phyloP scores from a whole-genome alignment of 1,284 basidiomycete species.

The Puccinia horiana region DNA sequence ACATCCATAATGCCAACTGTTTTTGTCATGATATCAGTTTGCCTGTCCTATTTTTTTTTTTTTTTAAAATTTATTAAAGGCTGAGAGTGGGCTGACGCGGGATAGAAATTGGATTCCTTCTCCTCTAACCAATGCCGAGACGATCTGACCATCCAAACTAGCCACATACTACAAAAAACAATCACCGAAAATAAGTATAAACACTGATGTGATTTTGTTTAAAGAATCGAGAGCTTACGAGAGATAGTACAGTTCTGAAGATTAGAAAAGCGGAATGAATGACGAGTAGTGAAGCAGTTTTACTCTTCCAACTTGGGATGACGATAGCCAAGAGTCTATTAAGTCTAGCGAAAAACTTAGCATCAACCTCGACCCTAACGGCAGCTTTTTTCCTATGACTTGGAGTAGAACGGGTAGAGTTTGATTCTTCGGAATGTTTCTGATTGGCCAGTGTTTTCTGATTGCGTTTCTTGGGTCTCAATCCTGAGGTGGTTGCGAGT shows the following conservation, averaged over 20 bases:
- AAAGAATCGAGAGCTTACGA: constrained; percentile 12
- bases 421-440: too few species aligned
- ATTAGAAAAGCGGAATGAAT: constrained; percentile 46
- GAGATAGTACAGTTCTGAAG: constrained; percentile 43
- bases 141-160: constrained; percentile 47
- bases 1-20: constrained; percentile 84
- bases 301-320: constrained; percentile 46
- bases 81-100: constrained; percentile 11
- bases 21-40: not conserved
- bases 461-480: constrained; percentile 38
- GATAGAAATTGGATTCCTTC: constrained; percentile 37
- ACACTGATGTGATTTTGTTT: not conserved
- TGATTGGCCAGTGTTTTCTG: not conserved
- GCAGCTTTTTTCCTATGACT: constrained; percentile 7
- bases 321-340: constrained; percentile 37
- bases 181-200: not conserved
- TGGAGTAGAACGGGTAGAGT: not conserved
- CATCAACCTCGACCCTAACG: constrained; percentile 29
- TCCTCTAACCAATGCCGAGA: constrained; percentile 42
- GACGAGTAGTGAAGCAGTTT: constrained; percentile 44
- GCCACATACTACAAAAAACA: constrained; percentile 30
- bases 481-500: constrained; percentile 34
- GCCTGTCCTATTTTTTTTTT: constrained; percentile 15
- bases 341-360: constrained; percentile 35
- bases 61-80: not conserved